Base-by-base conservation (phyloP, 306 rosid genomes). In the Arachis hypogaea region DNA sequence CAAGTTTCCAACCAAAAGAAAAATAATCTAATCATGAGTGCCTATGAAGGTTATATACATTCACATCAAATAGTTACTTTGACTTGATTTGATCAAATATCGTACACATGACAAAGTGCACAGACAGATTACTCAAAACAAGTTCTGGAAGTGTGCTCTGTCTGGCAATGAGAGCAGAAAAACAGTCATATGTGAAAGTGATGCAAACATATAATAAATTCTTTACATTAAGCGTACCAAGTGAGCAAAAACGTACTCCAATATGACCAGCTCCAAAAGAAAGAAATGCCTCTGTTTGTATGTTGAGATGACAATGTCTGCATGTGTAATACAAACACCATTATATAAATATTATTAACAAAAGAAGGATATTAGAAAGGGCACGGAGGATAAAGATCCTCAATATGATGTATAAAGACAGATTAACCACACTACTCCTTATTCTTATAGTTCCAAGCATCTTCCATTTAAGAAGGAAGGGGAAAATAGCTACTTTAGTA, bases 221-320 rank as follows among this genome's bases (percentile, higher is more conserved):
- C 44, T 61, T 78, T 49, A 69, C 22, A 74, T 51, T 40, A 55
- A 12, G 42, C 88, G 1, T 89, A 91, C 97, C 98, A 91, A 62
- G 98, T 94, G 78, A 94, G 90, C 74, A 89, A 75, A 83, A 94
- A 94, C n/a, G 98, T 94, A 73, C 95, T 91, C 98, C 97, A 94
- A 75, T 91, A 91, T 2, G 97, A 88, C 98, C 96, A 94, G 85
- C 93, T 89, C 98, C 98, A 94, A 54, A 94, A 89, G 97, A 91
- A 94, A 58, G 98, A 89, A 77, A 94, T 89, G 40, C 88, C 93
- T 77, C 98, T 87, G 57, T 77, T 88, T 77, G 86, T 85, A 6
- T 67, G 80, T 62, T 60, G 83, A 72, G 85, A 77, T 59, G 88
- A 83, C 30, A 88, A 80, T 0, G 95, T 78, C 98, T 94, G 90